Percentiles rank a stretch among this genome's conserved stretches.
Conservation (phyloP, 805 yeast genomes). For the Pichia gijzeniarum region DNA sequence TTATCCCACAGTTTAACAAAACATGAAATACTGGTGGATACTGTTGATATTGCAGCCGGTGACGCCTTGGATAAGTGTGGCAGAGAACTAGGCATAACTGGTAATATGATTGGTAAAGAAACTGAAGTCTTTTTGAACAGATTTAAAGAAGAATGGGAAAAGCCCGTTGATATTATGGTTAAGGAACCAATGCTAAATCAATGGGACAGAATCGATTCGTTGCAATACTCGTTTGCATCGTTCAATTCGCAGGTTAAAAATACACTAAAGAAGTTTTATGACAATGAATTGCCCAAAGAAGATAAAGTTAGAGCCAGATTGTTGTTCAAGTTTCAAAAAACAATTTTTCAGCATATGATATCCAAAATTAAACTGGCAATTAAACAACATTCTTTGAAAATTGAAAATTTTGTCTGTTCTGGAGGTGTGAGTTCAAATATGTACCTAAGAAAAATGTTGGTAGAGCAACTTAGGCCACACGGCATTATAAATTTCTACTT, state of each 20-base stretch:
- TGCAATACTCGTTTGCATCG: conserved; percentile 72
- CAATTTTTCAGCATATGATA: conserved; percentile 66
- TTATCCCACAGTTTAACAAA: conserved; percentile 50
- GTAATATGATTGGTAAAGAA: conserved; percentile 83
- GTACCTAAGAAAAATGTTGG: conserved; percentile 44
- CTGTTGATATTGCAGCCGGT: conserved; percentile 86
- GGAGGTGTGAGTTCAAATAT: conserved; percentile 92
- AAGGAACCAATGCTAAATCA: conserved; percentile 49
- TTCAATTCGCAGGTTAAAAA: conserved; percentile 35
- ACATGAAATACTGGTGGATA: conserved; percentile 70
- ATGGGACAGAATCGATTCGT: conserved; percentile 37
- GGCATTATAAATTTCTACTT: conserved; percentile 42
- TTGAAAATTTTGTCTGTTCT: conserved; percentile 61
- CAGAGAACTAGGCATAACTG: conserved; percentile 69
- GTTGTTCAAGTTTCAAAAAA: conserved; percentile 55
- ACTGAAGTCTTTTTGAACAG: conserved; percentile 50
- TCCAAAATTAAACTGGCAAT: conserved; percentile 54
- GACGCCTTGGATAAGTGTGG: conserved; percentile 93
- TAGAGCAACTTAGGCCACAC: conserved; percentile 29
- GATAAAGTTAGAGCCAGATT: conserved; percentile 35
- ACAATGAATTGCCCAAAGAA: conserved; percentile 15
- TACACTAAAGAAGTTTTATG: conserved; percentile 23
- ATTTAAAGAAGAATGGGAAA: conserved; percentile 29
- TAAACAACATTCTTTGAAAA: conserved; percentile 33
- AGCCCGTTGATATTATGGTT: conserved; percentile 24